Base-by-base conservation (phyloP, 1,284 basidiomycete species). In the Melampsora americana region DNA sequence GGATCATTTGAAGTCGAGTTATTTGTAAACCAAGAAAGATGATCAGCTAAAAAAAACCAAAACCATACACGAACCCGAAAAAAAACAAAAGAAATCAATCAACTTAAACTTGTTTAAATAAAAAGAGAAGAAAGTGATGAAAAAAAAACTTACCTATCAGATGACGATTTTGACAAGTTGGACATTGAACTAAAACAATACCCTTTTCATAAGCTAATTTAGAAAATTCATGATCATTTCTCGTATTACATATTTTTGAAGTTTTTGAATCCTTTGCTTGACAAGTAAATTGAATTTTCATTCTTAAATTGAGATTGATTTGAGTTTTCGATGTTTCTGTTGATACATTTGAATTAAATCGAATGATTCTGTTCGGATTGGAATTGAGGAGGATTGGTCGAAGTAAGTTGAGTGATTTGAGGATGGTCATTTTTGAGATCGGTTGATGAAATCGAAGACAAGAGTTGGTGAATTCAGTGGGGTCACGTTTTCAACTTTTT, bases 171-270 rank as follows among this genome's bases (percentile, higher is more conserved):
- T 92, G 89, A 84, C 95, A 98, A 20, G 88, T 88, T 0, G 95
- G 93, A 84, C 95, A 98, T 81, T 95, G 88, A 0, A 97, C 88
- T 42, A 99, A 85, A 0, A 98, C 95, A 72, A 98, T 90, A 0
- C 95, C 95, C 65, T 87, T 88, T 80, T 90, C 87, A 83, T 98
- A 99, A 35, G 91, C 88, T 46, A 88, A 86, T 82, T 89, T 91
- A 12, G 90, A 87, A 82, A 98, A 98, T 78, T 92, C 88, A 81
- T 98, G 95, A 12, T 92, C 89, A 11, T 91, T 93, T 1, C 95
- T 89, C 79, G 91, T 89, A 5, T 86, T 86, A 80, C 95, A 98
- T 0, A 86, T 86, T 20, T 86, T 80, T 1, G 88, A 42, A 5
- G 39, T 42, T 5, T 5, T 42, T 42, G 39, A 5, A 11, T 42